A percentile compares a stretch with the other conserved stretches of the same genome.
These are phyloP conservation scores for Saitozyma podzolica DNA, from an alignment of 768 basidiomycete species.

Conservation along the genomic window DNA sequence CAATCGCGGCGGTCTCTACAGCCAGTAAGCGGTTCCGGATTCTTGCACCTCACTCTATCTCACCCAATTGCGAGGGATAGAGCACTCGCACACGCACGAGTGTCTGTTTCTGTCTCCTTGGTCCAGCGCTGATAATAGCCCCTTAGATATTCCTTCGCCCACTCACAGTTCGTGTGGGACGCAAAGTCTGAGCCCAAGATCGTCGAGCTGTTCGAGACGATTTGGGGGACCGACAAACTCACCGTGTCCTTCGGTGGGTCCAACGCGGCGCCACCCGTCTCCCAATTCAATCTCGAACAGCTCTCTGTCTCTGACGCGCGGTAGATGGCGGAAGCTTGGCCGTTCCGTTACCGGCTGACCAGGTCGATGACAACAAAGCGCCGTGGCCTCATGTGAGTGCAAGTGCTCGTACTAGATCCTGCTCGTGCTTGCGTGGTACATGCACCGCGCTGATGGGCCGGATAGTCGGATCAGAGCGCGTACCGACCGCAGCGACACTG, in stretches of 20 bases:
- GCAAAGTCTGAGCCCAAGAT: conserved; percentile 27
- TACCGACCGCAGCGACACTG: conserved; percentile 12
- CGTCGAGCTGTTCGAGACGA: conserved; percentile 34
- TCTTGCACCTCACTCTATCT: too few relatives aligned
- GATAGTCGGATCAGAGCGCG: conserved; percentile 20
- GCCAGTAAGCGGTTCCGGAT: conserved; percentile 9
- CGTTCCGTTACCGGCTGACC: conserved; percentile 18
- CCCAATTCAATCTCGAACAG: background rate
- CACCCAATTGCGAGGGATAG: too few relatives aligned
- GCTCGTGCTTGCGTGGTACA: too few relatives aligned
- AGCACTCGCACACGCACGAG: too few relatives aligned
- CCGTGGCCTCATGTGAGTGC: conserved; percentile 27
- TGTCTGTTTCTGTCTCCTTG: too few relatives aligned
- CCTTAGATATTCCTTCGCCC: conserved; percentile 5
- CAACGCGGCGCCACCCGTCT: conserved; percentile 13
- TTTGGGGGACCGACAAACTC: conserved; percentile 45
- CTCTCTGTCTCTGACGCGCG: conserved; percentile 1
- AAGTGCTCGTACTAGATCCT: too few relatives aligned
- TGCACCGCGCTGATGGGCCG: too few relatives aligned
- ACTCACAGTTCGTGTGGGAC: background rate
- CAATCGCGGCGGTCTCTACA: conserved; percentile 38
- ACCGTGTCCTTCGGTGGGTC: conserved; percentile 37
- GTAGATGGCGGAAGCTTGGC: conserved; percentile 18
- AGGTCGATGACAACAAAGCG: conserved; percentile 21
- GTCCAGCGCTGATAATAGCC: conserved; percentile 21